These are phyloP conservation scores for Liquidambar formosana DNA, from an alignment of 164 flowering plant species.

Conservation along the genomic window DNA sequence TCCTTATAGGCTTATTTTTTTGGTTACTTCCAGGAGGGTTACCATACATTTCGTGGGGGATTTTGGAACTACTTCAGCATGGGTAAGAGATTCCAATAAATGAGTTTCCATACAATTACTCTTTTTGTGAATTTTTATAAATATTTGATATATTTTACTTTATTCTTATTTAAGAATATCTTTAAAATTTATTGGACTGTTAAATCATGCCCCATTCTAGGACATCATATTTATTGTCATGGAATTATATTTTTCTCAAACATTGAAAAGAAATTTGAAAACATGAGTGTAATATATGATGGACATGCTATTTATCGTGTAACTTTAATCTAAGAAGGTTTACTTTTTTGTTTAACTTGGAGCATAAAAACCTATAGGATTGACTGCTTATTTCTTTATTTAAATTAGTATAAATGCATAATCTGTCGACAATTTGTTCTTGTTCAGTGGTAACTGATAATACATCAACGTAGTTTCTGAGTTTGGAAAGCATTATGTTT, in stretches of 20 bases:
- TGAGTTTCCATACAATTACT: neutral
- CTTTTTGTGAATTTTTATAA: neutral
- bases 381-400: too few species aligned
- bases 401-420: too few species aligned
- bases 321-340: too few species aligned
- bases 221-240: neutral
- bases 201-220: neutral
- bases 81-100: slow-evolving; percentile 58
- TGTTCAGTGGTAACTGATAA: neutral
- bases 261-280: neutral
- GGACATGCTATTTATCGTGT: too few species aligned
- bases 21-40: slow-evolving; percentile 63
- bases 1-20: slow-evolving; percentile 3
- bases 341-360: too few species aligned
- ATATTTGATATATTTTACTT: neutral
- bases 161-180: neutral
- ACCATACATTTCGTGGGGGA: slow-evolving; percentile 87
- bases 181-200: neutral
- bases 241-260: neutral
- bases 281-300: too few species aligned
- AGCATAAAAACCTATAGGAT: too few species aligned
- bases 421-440: too few species aligned
- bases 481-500: neutral
- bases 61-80: slow-evolving; percentile 98
- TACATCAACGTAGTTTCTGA: neutral